phyloP scores from a whole-genome alignment of 805 yeast genomes.

The Yamadazyma scolyti region DNA sequence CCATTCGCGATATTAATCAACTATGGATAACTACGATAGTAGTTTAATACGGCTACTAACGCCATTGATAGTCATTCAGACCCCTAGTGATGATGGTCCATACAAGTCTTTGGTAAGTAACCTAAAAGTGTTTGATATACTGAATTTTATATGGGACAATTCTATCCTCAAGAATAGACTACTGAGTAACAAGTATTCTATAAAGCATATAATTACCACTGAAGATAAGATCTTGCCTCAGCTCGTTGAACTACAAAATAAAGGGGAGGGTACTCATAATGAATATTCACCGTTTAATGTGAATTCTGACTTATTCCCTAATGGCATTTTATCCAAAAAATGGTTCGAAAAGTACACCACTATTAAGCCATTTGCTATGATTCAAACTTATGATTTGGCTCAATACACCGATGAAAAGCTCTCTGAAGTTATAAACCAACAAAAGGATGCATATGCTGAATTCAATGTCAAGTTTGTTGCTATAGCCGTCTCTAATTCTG shows the following conservation, averaged over 20 bases:
- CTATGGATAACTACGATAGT: conserved; percentile 32
- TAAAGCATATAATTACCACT: conserved; percentile 12
- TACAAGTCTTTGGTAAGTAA: neutral
- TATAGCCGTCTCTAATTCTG: conserved; percentile 17
- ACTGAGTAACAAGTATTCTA: conserved; percentile 28
- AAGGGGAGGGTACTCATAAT: conserved; percentile 20
- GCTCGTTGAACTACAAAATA: too few relatives aligned
- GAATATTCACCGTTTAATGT: conserved; percentile 33
- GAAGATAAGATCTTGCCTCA: conserved; percentile 1
- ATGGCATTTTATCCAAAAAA: conserved; percentile 24
- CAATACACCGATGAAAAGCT: conserved; percentile 13
- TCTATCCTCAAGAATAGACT: conserved; percentile 32
- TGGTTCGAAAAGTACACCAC: conserved; percentile 36
- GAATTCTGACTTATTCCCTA: conserved; percentile 24
- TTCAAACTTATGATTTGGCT: conserved; percentile 17
- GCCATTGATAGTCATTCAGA: conserved; percentile 23
- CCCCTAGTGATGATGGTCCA: conserved; percentile 5
- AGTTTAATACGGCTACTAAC: conserved; percentile 30
- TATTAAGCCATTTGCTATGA: conserved; percentile 29
- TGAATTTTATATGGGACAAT: conserved; percentile 35
- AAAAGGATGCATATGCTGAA: conserved; percentile 11
- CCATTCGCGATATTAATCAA: too few relatives aligned
- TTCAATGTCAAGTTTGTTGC: conserved; percentile 18
- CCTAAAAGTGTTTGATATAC: conserved; percentile 3
- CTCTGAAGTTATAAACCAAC: conserved; percentile 13